Evolutionary conservation across 2,329 filamentous ascomycete species (phyloP).

Genomic region (Ophiocordyceps camponoti-leonardi): DNA sequence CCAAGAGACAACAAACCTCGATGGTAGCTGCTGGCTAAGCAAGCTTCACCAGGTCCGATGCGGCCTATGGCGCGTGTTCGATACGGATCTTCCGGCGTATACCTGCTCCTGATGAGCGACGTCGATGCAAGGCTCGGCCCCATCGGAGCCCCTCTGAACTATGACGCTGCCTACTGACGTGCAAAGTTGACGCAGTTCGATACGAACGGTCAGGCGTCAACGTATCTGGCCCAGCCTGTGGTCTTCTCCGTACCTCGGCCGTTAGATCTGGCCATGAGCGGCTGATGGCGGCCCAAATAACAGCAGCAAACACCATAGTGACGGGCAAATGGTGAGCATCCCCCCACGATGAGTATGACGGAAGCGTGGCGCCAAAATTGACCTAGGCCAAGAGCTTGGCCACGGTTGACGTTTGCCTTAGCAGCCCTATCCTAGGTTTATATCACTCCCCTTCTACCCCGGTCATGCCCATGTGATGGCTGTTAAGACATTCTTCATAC

Average conservation of each 20-base stretch:
- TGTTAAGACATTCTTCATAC: background rate
- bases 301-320: background rate
- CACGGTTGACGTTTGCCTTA: slow-evolving; percentile 1
- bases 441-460: background rate
- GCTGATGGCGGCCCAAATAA: background rate
- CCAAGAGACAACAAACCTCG: slow-evolving; percentile 24
- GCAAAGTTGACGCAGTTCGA: slow-evolving; percentile 5
- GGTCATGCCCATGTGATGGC: background rate
- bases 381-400: background rate
- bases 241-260: background rate
- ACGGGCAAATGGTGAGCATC: slow-evolving; percentile 1
- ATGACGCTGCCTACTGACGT: slow-evolving; percentile 6
- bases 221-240: background rate
- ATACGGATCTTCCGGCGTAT: slow-evolving; percentile 1
- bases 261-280: background rate
- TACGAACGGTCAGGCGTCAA: background rate
- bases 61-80: slow-evolving; percentile 3
- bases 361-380: background rate
- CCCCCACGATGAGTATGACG: background rate
- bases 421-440: background rate
- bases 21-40: slow-evolving; percentile 19
- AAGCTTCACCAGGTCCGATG: background rate
- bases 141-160: slow-evolving; percentile 3
- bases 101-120: slow-evolving; percentile 2
- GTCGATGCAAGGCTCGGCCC: slow-evolving; percentile 6